These are phyloP conservation scores for Verticillium isaacii DNA, from an alignment of 2,329 filamentous ascomycete species.

Conservation along the genomic window DNA sequence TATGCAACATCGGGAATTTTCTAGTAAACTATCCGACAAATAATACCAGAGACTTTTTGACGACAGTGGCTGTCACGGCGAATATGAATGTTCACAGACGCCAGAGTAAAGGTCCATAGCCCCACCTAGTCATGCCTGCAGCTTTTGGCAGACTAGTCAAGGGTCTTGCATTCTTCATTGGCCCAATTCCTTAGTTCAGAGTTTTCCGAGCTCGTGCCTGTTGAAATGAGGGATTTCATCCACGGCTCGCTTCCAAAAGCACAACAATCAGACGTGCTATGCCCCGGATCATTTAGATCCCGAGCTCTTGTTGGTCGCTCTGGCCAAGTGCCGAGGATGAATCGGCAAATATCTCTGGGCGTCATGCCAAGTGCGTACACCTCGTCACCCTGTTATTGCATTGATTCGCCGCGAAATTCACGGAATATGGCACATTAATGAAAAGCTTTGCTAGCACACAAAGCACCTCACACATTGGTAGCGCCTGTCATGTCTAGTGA, in stretches of 20 bases:
- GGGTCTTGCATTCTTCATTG: not conserved
- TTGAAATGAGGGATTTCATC: not conserved
- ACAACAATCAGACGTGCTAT: not conserved
- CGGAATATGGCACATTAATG: too few species aligned
- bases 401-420: too few species aligned
- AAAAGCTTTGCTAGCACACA: too few species aligned
- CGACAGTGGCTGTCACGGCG: too few species aligned
- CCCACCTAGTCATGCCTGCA: not conserved
- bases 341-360: not conserved
- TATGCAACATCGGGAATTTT: too few species aligned
- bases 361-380: too few species aligned
- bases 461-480: too few species aligned
- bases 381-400: too few species aligned
- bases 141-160: not conserved
- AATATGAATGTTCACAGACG: too few species aligned
- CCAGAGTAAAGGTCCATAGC: not conserved
- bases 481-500: too few species aligned
- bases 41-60: too few species aligned
- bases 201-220: not conserved
- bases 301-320: not conserved
- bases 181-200: not conserved
- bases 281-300: not conserved
- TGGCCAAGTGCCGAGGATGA: not conserved
- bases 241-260: not conserved
- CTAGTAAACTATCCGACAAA: too few species aligned